Evolutionary conservation across 2,329 filamentous ascomycete genomes (phyloP).

Genomic region (Colletotrichum tofieldiae): DNA sequence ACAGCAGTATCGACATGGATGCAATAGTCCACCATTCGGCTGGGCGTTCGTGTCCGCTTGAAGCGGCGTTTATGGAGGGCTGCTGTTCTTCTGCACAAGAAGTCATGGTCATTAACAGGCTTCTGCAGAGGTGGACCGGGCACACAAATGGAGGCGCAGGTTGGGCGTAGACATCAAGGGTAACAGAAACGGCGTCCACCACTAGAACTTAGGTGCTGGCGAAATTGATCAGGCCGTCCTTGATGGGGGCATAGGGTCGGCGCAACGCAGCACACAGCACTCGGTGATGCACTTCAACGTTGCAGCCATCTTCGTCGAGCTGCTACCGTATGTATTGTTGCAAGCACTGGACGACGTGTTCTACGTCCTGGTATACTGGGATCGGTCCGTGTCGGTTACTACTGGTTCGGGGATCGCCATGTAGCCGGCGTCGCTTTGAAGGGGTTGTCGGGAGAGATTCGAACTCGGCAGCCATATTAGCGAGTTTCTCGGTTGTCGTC

Average conservation of each 20-base stretch:
- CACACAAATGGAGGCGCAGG: neutral
- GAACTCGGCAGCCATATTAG: no score
- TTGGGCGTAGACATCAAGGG: no score
- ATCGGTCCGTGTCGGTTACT: neutral
- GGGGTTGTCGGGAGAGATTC: neutral
- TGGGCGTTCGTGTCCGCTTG: neutral
- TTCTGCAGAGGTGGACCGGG: neutral
- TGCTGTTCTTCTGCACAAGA: neutral
- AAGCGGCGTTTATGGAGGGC: neutral
- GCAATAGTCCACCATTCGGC: slow-evolving; percentile 1
- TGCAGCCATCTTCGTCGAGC: neutral
- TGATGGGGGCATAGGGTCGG: neutral
- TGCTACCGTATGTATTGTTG: neutral
- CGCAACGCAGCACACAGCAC: neutral
- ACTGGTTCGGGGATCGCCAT: neutral
- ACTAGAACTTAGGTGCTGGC: neutral
- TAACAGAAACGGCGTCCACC: neutral
- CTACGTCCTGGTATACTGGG: neutral
- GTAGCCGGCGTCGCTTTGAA: neutral
- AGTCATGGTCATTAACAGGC: no score
- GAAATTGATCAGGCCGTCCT: neutral
- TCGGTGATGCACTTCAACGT: neutral
- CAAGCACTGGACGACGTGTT: neutral
- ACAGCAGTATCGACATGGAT: neutral
- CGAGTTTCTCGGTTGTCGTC: no score